phyloP scores from a whole-genome alignment of 2,329 filamentous ascomycete genomes.

The Fusarium sp. region DNA sequence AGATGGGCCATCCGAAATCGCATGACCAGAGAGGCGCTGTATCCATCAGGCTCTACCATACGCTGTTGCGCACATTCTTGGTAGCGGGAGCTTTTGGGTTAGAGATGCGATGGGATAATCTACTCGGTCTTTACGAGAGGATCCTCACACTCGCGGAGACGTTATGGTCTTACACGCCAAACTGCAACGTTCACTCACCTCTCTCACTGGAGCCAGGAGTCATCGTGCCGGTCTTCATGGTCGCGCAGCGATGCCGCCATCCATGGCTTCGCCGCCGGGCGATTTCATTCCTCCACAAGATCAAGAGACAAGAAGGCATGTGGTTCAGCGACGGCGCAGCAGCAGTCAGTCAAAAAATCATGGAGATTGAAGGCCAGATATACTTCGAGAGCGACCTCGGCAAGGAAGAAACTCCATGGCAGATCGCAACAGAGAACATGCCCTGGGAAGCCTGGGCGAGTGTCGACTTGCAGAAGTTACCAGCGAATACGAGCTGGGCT shows the following conservation, averaged over 20 bases:
- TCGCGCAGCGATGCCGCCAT: constrained; percentile 50
- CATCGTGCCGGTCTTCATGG: constrained; percentile 50
- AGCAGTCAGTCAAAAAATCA: constrained; percentile 40
- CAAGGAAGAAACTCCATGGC: neutral
- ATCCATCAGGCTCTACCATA: constrained; percentile 51
- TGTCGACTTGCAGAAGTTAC: constrained; percentile 21
- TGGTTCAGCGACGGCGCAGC: constrained; percentile 52
- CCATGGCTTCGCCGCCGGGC: constrained; percentile 48
- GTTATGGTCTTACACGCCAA: constrained; percentile 32
- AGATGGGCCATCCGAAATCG: constrained; percentile 17
- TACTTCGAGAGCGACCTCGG: constrained; percentile 36
- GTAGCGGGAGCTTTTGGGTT: constrained; percentile 39
- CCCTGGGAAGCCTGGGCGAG: constrained; percentile 45
- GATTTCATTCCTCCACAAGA: constrained; percentile 41
- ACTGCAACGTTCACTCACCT: constrained; percentile 32
- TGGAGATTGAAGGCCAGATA: constrained; percentile 42
- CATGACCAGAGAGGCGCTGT: constrained; percentile 35
- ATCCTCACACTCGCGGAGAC: constrained; percentile 41
- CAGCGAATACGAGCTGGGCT: constrained; percentile 38
- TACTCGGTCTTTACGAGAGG: constrained; percentile 50
- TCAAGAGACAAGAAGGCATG: constrained; percentile 52
- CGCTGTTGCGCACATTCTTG: constrained; percentile 40
- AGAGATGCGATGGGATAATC: constrained; percentile 50
- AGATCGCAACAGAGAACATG: constrained; percentile 13
- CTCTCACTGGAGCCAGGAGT: constrained; percentile 53